Percentiles rank a stretch among this genome's conserved stretches.
Evolutionary conservation across 148 eudicot genomes (phyloP).

Genomic region (Fagopyrum homotropicum): DNA sequence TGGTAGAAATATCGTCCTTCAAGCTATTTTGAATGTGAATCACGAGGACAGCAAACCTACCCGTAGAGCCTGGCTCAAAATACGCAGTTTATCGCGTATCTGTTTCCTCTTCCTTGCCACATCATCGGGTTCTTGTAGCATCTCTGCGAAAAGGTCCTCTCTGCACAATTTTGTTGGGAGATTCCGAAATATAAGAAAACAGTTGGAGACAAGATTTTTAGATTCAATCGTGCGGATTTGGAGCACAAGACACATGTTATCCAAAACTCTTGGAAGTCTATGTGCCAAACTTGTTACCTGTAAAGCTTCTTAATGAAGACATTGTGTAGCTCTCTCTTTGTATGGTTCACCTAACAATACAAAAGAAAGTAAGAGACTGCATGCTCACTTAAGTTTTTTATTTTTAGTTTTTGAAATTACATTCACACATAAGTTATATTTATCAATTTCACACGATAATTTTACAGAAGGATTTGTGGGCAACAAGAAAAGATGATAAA

Average conservation of each 20-base stretch:
- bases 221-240: background rate
- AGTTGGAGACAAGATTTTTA: background rate
- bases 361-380: background rate
- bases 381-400: background rate
- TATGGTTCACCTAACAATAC: conserved; percentile 74
- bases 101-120: conserved; percentile 76
- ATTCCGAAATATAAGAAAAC: background rate
- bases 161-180: conserved; percentile 31
- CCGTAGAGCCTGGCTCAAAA: conserved; percentile 86
- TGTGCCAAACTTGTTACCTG: conserved; percentile 43
- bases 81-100: conserved; percentile 59
- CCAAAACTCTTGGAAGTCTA: background rate
- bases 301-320: conserved; percentile 86
- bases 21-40: background rate
- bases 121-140: conserved; percentile 94
- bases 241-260: background rate
- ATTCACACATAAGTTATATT: background rate
- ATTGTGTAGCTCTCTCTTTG: conserved; percentile 90
- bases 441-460: background rate
- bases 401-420: background rate
- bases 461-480: background rate
- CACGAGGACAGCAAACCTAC: conserved; percentile 30
- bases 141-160: conserved; percentile 85
- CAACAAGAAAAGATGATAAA: no score
- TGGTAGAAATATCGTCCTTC: no score